Percentiles rank a stretch among this genome's conserved stretches.
These are phyloP conservation scores for Drechslerella dactyloides DNA, from an alignment of 2,329 filamentous ascomycete genomes.

Conservation along the genomic window DNA sequence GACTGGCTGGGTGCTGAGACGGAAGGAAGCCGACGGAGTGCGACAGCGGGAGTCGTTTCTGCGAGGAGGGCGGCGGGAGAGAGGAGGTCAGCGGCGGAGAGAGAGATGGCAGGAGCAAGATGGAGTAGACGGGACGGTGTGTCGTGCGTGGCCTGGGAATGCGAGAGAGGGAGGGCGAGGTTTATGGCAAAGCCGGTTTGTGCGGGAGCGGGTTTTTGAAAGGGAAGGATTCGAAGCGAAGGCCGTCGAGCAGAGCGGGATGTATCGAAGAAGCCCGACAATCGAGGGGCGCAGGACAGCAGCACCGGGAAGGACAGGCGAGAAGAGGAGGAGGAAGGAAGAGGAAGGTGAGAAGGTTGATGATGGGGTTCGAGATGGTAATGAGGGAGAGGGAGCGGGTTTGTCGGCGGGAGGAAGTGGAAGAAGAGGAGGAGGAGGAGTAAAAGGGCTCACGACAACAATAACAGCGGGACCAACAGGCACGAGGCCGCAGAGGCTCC, in stretches of 20 bases:
- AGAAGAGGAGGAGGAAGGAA: conserved; percentile 4
- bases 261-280: neutral
- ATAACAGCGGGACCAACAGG: neutral
- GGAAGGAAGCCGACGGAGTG: neutral
- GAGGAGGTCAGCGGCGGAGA: conserved; percentile 1
- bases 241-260: neutral
- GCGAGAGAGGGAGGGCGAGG: neutral
- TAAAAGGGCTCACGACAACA: conserved; percentile 28
- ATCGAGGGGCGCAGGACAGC: neutral
- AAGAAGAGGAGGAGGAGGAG: neutral
- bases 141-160: neutral
- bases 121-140: neutral
- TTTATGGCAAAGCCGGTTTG: neutral
- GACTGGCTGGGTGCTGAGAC: neutral
- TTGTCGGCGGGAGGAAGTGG: neutral
- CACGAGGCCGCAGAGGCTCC: conserved; percentile 1
- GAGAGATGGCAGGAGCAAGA: neutral
- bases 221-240: conserved; percentile 19
- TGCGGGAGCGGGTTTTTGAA: conserved; percentile 11
- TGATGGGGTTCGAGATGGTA: conserved; percentile 15
- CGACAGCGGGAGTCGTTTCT: neutral
- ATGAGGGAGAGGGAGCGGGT: conserved; percentile 25
- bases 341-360: neutral
- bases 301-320: no score
- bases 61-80: neutral